Conservation (phyloP, 139 green algal genomes). For the Pedinophyceae sp. region DNA sequence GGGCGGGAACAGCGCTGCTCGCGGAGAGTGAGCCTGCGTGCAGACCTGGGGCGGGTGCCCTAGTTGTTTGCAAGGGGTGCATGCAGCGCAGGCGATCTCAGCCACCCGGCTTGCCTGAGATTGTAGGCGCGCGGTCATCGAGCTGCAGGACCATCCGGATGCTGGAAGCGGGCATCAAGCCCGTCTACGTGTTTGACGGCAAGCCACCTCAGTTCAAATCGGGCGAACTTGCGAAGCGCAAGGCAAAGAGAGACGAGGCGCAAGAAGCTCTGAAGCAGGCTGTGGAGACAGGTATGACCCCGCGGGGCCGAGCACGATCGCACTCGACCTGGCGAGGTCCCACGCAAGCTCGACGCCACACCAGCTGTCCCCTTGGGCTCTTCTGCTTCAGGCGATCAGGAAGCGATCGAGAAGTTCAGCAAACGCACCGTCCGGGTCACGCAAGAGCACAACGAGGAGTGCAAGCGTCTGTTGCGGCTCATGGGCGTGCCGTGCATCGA, state of each 20-base stretch:
- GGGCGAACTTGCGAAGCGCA: conserved; percentile 62
- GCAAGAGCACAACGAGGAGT: conserved; percentile 88
- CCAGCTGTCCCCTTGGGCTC: too few species aligned
- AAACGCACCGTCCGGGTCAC: conserved; percentile 80
- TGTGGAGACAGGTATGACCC: conserved; percentile 23
- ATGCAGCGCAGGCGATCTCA: too few species aligned
- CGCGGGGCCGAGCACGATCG: too few species aligned
- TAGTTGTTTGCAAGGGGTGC: too few species aligned
- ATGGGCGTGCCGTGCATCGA: conserved; percentile 53
- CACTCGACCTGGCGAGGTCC: too few species aligned
- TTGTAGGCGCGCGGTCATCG: too few species aligned
- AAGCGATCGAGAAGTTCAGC: conserved; percentile 86
- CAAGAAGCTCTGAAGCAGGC: conserved; percentile 14
- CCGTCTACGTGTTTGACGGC: conserved; percentile 96
- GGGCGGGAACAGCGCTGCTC: too few species aligned
- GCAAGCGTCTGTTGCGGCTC: conserved; percentile 71
- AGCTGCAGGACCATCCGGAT: conserved; percentile 79
- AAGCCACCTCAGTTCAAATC: conserved; percentile 84
- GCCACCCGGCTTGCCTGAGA: too few species aligned
- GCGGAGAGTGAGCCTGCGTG: too few species aligned
- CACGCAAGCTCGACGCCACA: too few species aligned
- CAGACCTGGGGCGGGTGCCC: too few species aligned
- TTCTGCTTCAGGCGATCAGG: conserved; percentile 60
- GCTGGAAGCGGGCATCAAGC: conserved; percentile 88
- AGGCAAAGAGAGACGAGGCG: conserved; percentile 15